Percentiles rank a stretch among this genome's conserved stretches.
Conservation (phyloP, 495 filamentous ascomycete genomes). For the Penicillium manginii region DNA sequence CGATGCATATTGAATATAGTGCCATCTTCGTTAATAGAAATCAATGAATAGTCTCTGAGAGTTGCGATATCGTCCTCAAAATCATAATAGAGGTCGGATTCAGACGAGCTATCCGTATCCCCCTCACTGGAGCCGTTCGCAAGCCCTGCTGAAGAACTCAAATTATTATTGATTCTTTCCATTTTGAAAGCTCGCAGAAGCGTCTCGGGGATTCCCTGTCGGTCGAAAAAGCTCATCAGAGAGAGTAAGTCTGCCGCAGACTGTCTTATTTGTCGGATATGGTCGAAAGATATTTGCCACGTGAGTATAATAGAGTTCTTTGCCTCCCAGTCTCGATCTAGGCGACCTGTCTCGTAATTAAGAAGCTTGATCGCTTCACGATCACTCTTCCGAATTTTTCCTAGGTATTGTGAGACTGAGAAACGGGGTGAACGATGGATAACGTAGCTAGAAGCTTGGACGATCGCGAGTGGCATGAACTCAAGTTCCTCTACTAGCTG, state of each 20-base stretch:
- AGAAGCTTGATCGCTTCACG: slow-evolving; percentile 12
- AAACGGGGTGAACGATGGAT: slow-evolving; percentile 22
- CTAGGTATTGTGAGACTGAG: slow-evolving; percentile 38
- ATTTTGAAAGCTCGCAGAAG: slow-evolving; percentile 9
- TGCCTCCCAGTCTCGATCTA: slow-evolving; percentile 24
- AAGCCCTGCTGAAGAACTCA: too few relatives aligned
- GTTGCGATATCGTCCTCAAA: slow-evolving; percentile 7
- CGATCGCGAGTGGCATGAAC: slow-evolving; percentile 54
- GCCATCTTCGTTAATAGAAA: not conserved
- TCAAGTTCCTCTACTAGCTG: slow-evolving; percentile 42
- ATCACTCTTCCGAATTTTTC: slow-evolving; percentile 30
- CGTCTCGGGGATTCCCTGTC: slow-evolving; percentile 17
- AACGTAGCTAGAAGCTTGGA: slow-evolving; percentile 53
- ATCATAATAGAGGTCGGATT: not conserved
- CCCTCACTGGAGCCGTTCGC: not conserved
- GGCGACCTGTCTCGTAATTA: slow-evolving; percentile 9
- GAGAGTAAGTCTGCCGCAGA: slow-evolving; percentile 27
- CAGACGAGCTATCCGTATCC: not conserved
- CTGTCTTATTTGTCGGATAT: slow-evolving; percentile 19
- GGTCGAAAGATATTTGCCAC: slow-evolving; percentile 39
- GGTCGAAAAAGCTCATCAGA: slow-evolving; percentile 34
- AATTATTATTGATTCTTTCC: not conserved
- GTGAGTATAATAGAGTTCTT: slow-evolving; percentile 32
- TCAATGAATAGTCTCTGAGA: slow-evolving; percentile 2
- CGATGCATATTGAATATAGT: slow-evolving; percentile 4